Percentiles rank a stretch among this genome's conserved stretches.
phyloP scores from a whole-genome alignment of 2,329 filamentous ascomycete species.

The Davidsoniella australis region DNA sequence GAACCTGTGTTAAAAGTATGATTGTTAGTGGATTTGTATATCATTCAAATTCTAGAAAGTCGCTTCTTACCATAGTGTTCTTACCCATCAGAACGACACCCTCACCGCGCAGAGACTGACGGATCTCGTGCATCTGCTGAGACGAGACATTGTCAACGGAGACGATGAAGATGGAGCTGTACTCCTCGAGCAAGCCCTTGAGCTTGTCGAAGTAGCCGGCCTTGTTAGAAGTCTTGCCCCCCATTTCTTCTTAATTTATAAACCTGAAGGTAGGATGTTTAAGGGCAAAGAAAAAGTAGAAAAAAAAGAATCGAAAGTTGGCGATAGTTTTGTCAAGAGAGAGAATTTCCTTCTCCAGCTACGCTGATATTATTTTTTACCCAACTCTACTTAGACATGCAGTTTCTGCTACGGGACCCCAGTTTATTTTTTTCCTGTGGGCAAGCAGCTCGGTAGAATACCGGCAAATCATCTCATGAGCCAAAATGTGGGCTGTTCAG shows the following conservation, averaged over 20 bases:
- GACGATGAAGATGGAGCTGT: constrained; percentile 96
- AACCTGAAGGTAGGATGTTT: constrained; percentile 90
- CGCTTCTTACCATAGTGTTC: constrained; percentile 83
- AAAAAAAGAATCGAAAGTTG: constrained; percentile 13
- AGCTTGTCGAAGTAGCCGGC: constrained; percentile 99
- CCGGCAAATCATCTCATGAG: background rate
- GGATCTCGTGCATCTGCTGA: constrained; percentile 99
- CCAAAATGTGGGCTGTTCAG: constrained; percentile 11
- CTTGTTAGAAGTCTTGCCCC: constrained; percentile 92
- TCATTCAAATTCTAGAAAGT: no score
- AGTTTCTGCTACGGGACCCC: background rate
- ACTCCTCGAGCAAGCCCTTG: constrained; percentile 89
- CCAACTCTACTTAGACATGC: constrained; percentile 1
- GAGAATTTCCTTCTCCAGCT: constrained; percentile 7
- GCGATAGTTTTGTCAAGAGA: constrained; percentile 18
- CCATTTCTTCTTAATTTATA: constrained; percentile 78
- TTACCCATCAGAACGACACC: constrained; percentile 98
- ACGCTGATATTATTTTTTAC: constrained; percentile 2
- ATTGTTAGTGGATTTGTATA: background rate
- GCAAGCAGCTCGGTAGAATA: background rate
- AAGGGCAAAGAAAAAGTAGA: constrained; percentile 45
- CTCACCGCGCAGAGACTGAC: constrained; percentile 72
- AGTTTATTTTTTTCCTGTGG: constrained; percentile 6
- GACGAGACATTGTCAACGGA: constrained; percentile 98
- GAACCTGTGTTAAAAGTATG: constrained; percentile 42